Evolutionary conservation across 1,284 basidiomycete genomes (phyloP).

Genomic region (Cryptococcus depauperatus): DNA sequence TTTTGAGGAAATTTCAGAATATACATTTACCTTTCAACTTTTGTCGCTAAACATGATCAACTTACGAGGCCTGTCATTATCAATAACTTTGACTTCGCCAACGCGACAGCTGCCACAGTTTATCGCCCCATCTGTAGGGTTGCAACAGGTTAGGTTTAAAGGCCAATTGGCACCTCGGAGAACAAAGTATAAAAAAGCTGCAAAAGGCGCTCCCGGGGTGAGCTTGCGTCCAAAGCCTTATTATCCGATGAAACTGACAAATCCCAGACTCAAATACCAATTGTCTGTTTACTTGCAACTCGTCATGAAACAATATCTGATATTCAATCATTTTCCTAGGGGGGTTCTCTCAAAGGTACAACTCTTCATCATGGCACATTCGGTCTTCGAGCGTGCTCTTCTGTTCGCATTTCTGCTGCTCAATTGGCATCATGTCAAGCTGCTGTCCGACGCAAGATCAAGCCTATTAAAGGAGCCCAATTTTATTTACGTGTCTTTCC

Average conservation of each 20-base stretch:
- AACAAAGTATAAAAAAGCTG: constrained; percentile 73
- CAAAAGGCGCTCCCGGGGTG: constrained; percentile 53
- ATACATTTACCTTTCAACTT: no score
- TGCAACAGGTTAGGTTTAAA: constrained; percentile 44
- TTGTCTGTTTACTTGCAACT: background rate
- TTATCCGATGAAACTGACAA: background rate
- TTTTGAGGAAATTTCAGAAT: background rate
- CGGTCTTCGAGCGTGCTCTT: constrained; percentile 82
- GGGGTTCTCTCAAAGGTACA: constrained; percentile 89
- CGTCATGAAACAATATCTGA: background rate
- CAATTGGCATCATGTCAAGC: constrained; percentile 81
- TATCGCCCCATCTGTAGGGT: background rate
- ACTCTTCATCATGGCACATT: constrained; percentile 79
- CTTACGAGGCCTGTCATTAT: constrained; percentile 8
- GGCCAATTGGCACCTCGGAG: constrained; percentile 70
- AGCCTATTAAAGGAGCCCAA: constrained; percentile 81
- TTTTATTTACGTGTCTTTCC: constrained; percentile 88
- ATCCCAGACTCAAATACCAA: constrained; percentile 16
- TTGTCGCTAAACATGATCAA: background rate
- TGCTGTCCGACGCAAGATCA: constrained; percentile 83
- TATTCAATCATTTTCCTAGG: constrained; percentile 42
- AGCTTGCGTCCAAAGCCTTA: background rate
- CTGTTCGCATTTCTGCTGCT: constrained; percentile 78
- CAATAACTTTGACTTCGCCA: constrained; percentile 18
- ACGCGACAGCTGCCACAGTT: constrained; percentile 14